Base-by-base conservation (phyloP, 495 filamentous ascomycete species). In the Tuber brumale region DNA sequence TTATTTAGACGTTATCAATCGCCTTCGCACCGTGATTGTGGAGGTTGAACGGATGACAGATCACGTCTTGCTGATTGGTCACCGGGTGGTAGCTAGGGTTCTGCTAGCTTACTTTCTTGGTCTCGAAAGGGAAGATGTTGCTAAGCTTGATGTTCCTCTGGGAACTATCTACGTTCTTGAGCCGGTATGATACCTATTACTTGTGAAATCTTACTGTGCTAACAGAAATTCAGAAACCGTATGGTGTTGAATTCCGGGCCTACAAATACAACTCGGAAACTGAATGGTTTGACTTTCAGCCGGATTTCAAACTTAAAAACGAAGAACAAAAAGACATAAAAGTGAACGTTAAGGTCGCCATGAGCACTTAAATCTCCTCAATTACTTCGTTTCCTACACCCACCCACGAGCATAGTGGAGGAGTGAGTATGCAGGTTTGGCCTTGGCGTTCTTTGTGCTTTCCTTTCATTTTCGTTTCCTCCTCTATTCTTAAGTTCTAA, bases 11-110 rank as follows among this genome's bases (percentile, higher is more conserved):
- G 92, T 99, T 73, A 97, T 99, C 85, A 96, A 95, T 84, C 92
- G 95, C 31, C 88, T 97, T 6, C 91, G 93, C n/a, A 89, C 95
- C 69, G 94, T 99, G 84, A 97, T 99, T 76, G 92, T 96, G 76
- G 95, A 99, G 85, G 91, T 97, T 69, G 95, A 99, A 87, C 90
- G 95, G 69, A 98, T 95, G 87, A 97, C 92, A 14, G 95, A 99
- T 81, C 95, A 98, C 83, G 91, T 97, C 51, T 86, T 97, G 39
- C 88, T 99, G 76, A 91, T 97, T 76, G 92, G 91, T 23, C 95
- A 99, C 83, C 92, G 95, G 18, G 94, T 93, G 0, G 90, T 97
- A 35, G 94, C 93, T 70, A 90, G 95, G 39, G 95, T 99, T 8
- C 87, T 99, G 69, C 90, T 99, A 82, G 93, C 95, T 3, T 99